Evolutionary conservation across 805 yeast species (phyloP), one percentile per base, ranked within the genome.

Genomic region (Ogataea nonfermentans): DNA sequence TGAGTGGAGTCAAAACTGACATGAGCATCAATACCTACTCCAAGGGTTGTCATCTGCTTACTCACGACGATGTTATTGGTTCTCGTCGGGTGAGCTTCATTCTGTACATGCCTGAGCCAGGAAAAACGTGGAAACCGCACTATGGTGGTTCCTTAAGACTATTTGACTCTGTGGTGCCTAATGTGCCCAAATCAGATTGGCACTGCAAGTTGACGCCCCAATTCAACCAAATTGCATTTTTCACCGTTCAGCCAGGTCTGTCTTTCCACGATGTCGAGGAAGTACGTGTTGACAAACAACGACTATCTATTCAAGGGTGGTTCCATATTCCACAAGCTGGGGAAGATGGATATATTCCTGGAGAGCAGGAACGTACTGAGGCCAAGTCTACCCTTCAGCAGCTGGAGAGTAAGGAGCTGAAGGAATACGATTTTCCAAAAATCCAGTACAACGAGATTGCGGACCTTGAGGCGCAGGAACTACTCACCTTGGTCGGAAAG

Each of bases 241-340:
- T 93, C 71, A 83, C 84, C 4, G 98, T 93, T 10, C 93, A 89
- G 57, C 99, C 99, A 0, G 99, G 99, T 0, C 74, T 83, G 34
- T 85, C 96, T 2, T 93, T 93, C 73, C 99, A 93, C 61, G 99
- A 95, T 54, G 99, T 93, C 9, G 98, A 95, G 65, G 99, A 93
- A 61, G 99, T 95, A 1, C 75, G 82, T 45, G 95, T 81, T 2
- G 95, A 90, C 56, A 86, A 83, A 57, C 95, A 89, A 47, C 74
- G 99, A 56, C 67, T 93, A 24, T 86, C 96, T 0, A 87, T 93
- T 44, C 96, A 93, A 56, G 99, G 99, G 1, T 95, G 99, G 99
- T 95, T 91, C 59, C 99, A 93, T 62, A 86, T 90, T 37, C 99
- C 99, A 3, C 98, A 93, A 59, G 67, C 67, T 9, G 97, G 95